These are phyloP conservation scores for Dissophora ornata DNA, from an alignment of 192 early-diverging fungal genomes.

Conservation along the genomic window DNA sequence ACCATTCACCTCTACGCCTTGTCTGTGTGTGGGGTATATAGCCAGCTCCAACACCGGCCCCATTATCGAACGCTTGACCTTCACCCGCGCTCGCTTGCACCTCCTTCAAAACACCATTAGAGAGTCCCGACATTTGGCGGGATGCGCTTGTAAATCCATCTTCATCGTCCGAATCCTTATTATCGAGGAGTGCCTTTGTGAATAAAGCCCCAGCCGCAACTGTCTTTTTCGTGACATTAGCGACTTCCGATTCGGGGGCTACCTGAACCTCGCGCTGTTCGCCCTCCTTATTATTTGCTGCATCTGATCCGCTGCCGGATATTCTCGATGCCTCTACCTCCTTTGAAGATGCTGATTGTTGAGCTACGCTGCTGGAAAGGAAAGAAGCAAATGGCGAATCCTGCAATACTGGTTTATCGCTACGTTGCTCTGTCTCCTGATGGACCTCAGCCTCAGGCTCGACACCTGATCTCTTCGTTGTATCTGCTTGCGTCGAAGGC, in stretches of 20 bases:
- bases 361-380: neutral
- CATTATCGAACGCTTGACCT: constrained; percentile 7
- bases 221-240: neutral
- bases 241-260: neutral
- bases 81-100: constrained; percentile 14
- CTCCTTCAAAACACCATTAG: neutral
- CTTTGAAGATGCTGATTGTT: no score
- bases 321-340: neutral
- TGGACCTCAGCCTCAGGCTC: no score
- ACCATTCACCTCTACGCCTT: no score
- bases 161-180: constrained; percentile 22
- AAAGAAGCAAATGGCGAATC: constrained; percentile 10
- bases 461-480: no score
- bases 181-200: neutral
- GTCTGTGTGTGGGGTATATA: neutral
- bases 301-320: no score
- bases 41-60: constrained; percentile 11
- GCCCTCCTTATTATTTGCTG: no score
- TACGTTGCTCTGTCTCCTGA: no score
- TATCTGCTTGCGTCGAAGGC: neutral
- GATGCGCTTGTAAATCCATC: neutral
- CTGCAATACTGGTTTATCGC: neutral
- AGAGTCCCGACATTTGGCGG: neutral
- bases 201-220: constrained; percentile 10
- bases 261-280: neutral